Conservation (phyloP, 345 rosid species). For the Viola odorata region DNA sequence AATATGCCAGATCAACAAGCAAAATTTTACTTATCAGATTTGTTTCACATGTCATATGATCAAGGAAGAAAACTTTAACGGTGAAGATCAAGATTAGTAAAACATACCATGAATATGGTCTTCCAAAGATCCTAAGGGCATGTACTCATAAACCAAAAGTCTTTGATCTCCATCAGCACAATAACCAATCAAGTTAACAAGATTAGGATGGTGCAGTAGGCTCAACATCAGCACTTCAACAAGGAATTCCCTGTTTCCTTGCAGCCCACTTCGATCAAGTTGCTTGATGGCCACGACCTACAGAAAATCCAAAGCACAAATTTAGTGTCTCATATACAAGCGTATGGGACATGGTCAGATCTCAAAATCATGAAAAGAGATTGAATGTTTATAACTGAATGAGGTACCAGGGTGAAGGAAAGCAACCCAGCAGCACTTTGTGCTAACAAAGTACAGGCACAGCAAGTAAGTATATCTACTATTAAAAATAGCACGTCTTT, state of each 20-base stretch:
- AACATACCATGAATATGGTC: conserved; percentile 79
- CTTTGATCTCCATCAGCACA: conserved; percentile 98
- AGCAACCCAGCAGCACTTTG: not conserved
- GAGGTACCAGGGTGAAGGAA: not conserved
- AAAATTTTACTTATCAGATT: too few species aligned
- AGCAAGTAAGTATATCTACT: not conserved
- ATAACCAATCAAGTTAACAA: conserved; percentile 88
- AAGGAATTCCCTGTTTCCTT: conserved; percentile 95
- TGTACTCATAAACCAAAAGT: conserved; percentile 89
- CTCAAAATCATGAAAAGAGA: conserved; percentile 2
- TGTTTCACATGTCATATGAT: too few species aligned
- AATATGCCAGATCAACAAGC: too few species aligned
- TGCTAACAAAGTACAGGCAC: not conserved
- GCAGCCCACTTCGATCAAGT: conserved; percentile 86
- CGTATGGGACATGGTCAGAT: not conserved
- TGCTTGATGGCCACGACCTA: conserved; percentile 97
- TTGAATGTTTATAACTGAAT: not conserved
- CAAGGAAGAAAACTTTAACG: not conserved
- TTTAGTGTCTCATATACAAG: conserved; percentile 11
- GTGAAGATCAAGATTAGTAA: conserved; percentile 3
- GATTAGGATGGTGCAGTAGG: conserved; percentile 83
- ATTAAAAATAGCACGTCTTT: not conserved
- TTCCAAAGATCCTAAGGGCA: conserved; percentile 91
- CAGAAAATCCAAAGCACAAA: conserved; percentile 16
- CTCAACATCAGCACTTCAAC: conserved; percentile 95